Conservation (phyloP, 2,329 filamentous ascomycete species). For the Calonectria montana region DNA sequence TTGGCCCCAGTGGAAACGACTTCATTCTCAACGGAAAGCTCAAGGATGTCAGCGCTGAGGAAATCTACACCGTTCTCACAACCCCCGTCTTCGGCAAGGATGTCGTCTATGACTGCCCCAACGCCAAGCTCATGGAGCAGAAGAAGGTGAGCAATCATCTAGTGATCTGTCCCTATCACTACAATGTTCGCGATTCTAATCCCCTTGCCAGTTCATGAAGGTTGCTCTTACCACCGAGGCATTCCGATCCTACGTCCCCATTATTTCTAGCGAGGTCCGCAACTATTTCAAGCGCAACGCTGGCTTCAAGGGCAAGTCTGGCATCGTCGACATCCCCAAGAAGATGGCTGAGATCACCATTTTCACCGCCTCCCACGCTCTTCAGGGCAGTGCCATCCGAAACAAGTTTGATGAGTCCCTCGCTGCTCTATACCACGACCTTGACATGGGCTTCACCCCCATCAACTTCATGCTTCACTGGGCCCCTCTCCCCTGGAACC, state of each 20-base stretch:
- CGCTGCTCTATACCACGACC: constrained; percentile 85
- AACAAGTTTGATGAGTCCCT: constrained; percentile 83
- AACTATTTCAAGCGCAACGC: constrained; percentile 77
- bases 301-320: constrained; percentile 74
- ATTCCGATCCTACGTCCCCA: constrained; percentile 79
- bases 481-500: constrained; percentile 90
- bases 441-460: constrained; percentile 90
- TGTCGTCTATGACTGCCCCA: constrained; percentile 92
- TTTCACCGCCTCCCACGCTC: constrained; percentile 86
- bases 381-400: constrained; percentile 87
- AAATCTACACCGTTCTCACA: constrained; percentile 85
- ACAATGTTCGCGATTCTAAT: constrained; percentile 29
- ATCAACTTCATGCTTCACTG: constrained; percentile 93
- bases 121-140: constrained; percentile 94
- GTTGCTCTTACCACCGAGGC: constrained; percentile 80
- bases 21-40: constrained; percentile 93
- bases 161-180: neutral
- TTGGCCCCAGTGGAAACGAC: constrained; percentile 86
- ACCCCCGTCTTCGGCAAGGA: constrained; percentile 82
- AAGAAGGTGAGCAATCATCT: constrained; percentile 75
- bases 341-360: constrained; percentile 89
- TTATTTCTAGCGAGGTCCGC: constrained; percentile 81
- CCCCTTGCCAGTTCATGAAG: constrained; percentile 75
- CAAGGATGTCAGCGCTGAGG: constrained; percentile 89
- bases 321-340: constrained; percentile 77